Evolutionary conservation across 305 asterid genomes (phyloP), one percentile per base, ranked within the genome.

Genomic region (Fraxinus paxiana): DNA sequence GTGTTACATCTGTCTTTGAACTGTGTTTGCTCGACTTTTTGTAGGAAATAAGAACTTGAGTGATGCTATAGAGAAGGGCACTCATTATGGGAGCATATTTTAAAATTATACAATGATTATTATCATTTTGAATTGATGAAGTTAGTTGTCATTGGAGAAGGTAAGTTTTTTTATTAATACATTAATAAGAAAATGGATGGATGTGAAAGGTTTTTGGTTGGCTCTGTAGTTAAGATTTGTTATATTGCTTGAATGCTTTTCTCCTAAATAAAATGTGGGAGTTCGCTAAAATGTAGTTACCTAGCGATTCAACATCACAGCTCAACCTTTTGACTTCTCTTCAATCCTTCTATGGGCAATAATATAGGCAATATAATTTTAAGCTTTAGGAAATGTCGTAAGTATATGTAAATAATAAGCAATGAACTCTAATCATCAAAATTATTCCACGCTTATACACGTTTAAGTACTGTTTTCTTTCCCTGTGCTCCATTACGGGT

Each of bases 91-190:
- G 96, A 94, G 59, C 89, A 79, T 73, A 89, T 92, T 86, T 75
- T 94, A 85, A 90, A 89, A 78, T 83, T 96, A 83, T 92, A 92
- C 89, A 83, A 87, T 82, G 96, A 92, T 54, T 82, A 91, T 77
- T 94, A 94, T 84, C 82, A 80, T 84, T 98, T 97, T 83, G 33
- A 30, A 30, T 30, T 30, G 33, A 30, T 30, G 33, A 30, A 30
- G 33, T 30, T 30, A 2, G 33, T 30, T 30, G 33, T 97, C 90
- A 85, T 87, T 87, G 33, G 77, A 92, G 94, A 98, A 96, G 92
- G 89, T 93, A 94, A 80, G 97, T 30, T 30, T 54, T 54, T 56
- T 80, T 77, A 8, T 54, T 17, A 15, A 18, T 26, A n/a, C 46
- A 6, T 43, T 48, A 41, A 24, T 37, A 73, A 6, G 12, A 41